Evolutionary conservation across 73 alveolate genomes (phyloP), one percentile per base, ranked within the genome.

Genomic region (Tetrahymena borealis): DNA sequence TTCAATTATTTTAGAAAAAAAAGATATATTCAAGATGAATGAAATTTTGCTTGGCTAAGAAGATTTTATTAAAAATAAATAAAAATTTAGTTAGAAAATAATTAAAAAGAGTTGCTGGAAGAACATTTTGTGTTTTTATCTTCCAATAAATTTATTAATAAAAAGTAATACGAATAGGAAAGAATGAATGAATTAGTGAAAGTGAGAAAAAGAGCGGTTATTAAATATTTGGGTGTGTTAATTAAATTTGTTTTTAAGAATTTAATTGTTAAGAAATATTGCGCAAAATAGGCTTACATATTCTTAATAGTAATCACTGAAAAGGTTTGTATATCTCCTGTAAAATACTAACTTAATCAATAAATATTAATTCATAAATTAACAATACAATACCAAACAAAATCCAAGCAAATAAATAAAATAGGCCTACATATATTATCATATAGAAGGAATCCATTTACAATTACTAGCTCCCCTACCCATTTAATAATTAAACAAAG

Each of bases 151-250:
- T 60, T 60, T 60, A 60, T 60, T 60, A 18, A 24, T 60, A 60
- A 60, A 60, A 60, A 60, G 85, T 60, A 60, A 60, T 60, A 60
- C n/a, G 79, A 43, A 43, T n/a, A 7, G 2, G 28, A n/a, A 24
- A 60, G 32, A 60, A 60, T 60, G 85, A 60, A 60, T 60, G 28
- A 18, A 60, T 60, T 60, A 60, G 85, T 60, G 85, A 60, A 24
- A 60, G 28, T 24, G 37, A 60, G 85, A 60, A 60, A 60, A 60
- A 60, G 85, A 60, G 85, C 85, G 85, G 85, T 60, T 60, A 60
- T 60, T 60, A 60, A 60, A 60, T 60, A 60, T 60, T 60, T 60
- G 85, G 85, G 85, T 60, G 85, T 60, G 85, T 60, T 60, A n/a
- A 60, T 60, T 60, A 60, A 60, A 60, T 60, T 60, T 60, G 85